A percentile compares a stretch with the other conserved stretches of the same genome.
Evolutionary conservation across 2,329 filamentous ascomycete species (phyloP).

Genomic region (Paraphoma sp.): DNA sequence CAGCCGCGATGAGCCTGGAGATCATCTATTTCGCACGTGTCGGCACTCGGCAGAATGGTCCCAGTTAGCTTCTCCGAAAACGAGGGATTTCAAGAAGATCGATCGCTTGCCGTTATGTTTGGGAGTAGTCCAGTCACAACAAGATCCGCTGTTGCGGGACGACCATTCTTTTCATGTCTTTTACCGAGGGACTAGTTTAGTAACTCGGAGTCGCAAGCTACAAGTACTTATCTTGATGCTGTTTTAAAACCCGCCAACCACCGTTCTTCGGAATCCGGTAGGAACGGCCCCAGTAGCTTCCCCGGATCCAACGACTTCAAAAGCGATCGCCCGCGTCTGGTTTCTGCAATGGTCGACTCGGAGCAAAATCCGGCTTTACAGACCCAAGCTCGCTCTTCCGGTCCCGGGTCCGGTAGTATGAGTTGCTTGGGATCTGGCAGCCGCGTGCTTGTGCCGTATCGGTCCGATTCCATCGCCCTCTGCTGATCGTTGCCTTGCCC

Average conservation of each 20-base stretch:
- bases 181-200: neutral
- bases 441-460: neutral
- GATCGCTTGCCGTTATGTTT: too few relatives aligned
- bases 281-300: too few relatives aligned
- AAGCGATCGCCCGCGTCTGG: neutral
- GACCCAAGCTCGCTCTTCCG: neutral
- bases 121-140: neutral
- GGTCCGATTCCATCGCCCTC: neutral
- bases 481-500: neutral
- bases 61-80: too few relatives aligned
- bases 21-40: neutral
- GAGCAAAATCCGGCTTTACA: neutral
- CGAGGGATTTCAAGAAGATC: too few relatives aligned
- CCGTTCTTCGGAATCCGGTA: too few relatives aligned
- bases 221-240: too few relatives aligned
- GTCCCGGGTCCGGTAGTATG: too few relatives aligned
- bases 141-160: neutral
- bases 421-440: neutral
- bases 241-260: too few relatives aligned
- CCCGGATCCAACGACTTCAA: too few relatives aligned
- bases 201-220: neutral
- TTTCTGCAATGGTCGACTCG: neutral
- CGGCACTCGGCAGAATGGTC: neutral
- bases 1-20: neutral
- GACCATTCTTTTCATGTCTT: neutral